phyloP scores from a whole-genome alignment of 2,329 filamentous ascomycete species.

The Colletotrichum salicis region DNA sequence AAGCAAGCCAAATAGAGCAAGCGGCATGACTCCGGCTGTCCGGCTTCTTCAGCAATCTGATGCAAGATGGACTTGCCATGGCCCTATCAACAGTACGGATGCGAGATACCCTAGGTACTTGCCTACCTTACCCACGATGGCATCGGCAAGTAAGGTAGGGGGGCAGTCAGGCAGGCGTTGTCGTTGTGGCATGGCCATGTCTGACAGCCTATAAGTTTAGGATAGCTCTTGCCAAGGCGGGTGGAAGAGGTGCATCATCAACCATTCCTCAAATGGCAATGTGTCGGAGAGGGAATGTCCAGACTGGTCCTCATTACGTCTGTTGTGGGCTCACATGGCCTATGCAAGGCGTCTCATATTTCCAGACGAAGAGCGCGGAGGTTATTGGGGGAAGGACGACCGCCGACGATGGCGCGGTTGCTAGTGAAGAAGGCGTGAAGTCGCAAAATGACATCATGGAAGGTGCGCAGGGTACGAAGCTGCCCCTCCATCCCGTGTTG shows the following conservation, averaged over 20 bases:
- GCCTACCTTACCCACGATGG: too few relatives aligned
- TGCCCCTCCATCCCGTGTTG: conserved; percentile 22
- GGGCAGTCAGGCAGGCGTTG: not conserved
- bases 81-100: too few relatives aligned
- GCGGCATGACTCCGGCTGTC: too few relatives aligned
- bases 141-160: too few relatives aligned
- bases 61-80: too few relatives aligned
- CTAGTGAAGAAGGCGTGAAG: not conserved
- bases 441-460: conserved; percentile 32
- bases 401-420: conserved; percentile 9
- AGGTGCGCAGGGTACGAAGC: conserved; percentile 7
- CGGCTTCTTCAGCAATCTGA: too few relatives aligned
- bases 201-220: not conserved
- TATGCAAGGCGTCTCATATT: conserved; percentile 12
- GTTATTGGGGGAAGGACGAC: not conserved
- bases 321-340: conserved; percentile 28
- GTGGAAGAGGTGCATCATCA: conserved; percentile 17
- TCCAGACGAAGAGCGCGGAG: conserved; percentile 5
- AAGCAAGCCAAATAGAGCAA: too few relatives aligned
- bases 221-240: conserved; percentile 7
- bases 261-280: not conserved
- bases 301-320: conserved; percentile 22
- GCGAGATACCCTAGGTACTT: too few relatives aligned
- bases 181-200: not conserved
- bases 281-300: not conserved